These are phyloP conservation scores for Leccinum truebloodii DNA, from an alignment of 768 basidiomycete genomes.

Conservation along the genomic window DNA sequence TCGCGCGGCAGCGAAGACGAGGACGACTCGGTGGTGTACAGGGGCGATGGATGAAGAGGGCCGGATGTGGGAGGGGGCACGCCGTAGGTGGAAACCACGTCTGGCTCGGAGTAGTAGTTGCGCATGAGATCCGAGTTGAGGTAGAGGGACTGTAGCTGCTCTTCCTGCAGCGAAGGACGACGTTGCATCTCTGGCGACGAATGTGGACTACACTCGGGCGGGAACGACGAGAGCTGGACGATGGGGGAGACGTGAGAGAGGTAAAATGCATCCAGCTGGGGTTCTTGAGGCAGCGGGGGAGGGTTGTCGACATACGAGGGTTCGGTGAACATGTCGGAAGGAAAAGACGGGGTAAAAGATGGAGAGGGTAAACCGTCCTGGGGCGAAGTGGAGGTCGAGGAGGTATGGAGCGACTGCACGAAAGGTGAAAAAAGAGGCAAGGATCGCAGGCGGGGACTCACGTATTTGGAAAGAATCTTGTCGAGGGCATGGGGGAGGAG, in stretches of 20 bases:
- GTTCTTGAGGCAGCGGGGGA: constrained; percentile 12
- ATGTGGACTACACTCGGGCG: constrained; percentile 17
- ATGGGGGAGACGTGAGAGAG: constrained; percentile 22
- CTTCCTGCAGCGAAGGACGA: constrained; percentile 24
- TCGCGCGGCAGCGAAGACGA: constrained; percentile 5
- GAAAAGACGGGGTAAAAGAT: constrained; percentile 32
- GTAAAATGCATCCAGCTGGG: constrained; percentile 21
- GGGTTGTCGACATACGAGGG: constrained; percentile 12
- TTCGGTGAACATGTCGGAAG: constrained; percentile 1
- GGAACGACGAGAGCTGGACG: constrained; percentile 20
- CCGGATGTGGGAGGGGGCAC: constrained; percentile 1
- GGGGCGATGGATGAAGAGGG: constrained; percentile 13
- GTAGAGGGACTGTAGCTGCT: constrained; percentile 23
- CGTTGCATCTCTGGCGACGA: constrained; percentile 13
- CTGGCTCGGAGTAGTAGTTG: constrained; percentile 22
- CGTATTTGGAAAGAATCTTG: constrained; percentile 85
- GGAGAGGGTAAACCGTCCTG: constrained; percentile 29
- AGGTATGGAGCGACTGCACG: constrained; percentile 48
- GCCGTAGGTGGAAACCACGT: constrained; percentile 13
- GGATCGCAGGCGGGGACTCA: constrained; percentile 38
- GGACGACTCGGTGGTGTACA: constrained; percentile 23
- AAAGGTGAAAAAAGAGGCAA: constrained; percentile 4
- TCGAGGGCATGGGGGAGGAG: constrained; percentile 69
- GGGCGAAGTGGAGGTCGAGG: constrained; percentile 32
- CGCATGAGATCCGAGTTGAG: constrained; percentile 25